Base-by-base conservation (phyloP, 2,329 filamentous ascomycete genomes). In the Podosphaera xanthii region DNA sequence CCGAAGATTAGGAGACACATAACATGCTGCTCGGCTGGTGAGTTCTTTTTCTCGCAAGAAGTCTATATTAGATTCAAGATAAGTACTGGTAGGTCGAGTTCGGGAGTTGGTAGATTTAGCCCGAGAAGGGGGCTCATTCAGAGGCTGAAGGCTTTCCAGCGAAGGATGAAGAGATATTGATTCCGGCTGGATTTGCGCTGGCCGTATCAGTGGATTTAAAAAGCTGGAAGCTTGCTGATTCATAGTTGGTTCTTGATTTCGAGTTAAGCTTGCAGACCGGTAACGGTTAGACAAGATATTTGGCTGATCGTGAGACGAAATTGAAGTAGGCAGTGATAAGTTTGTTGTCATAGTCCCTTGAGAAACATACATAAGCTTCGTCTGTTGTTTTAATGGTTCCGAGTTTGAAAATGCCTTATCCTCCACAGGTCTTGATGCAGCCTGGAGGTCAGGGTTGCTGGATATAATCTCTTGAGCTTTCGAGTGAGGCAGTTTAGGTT, bases 41-140 rank as follows among this genome's bases (percentile, higher is more conserved):
- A 67, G 0, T 67, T 94, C 89, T 58, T 82, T 79, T 65, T 92
- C 88, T 31, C 87, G 83, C 22, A 94, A 74, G 66, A 87, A 88
- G 61, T 94, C 89, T 58, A 92, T 75, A 67, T 85, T 89, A 0
- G 86, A 86, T 65, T 89, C 86, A 2, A 94, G 77, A 68, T 90
- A 87, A 40, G 87, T 86, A 69, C 90, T 96, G 0, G 81, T 76
- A 67, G 91, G 91, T 53, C 91, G 79, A 59, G 81, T 77, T 62
- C 83, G 81, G 64, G 77, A 70, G 64, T 80, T 80, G n/a, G 81
- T 78, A 33, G 84, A 83, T 66, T 78, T 82, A 0, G 81, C 79
- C 66, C 77, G 81, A 1, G 81, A 76, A 7, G 82, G 69, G 0
- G 14, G 3, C 8, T 55, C 33, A 2, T 38, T 38, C 7, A 14